These are phyloP conservation scores for Kazachstania sp. DNA, from an alignment of 1,139 yeast genomes.

Conservation along the genomic window DNA sequence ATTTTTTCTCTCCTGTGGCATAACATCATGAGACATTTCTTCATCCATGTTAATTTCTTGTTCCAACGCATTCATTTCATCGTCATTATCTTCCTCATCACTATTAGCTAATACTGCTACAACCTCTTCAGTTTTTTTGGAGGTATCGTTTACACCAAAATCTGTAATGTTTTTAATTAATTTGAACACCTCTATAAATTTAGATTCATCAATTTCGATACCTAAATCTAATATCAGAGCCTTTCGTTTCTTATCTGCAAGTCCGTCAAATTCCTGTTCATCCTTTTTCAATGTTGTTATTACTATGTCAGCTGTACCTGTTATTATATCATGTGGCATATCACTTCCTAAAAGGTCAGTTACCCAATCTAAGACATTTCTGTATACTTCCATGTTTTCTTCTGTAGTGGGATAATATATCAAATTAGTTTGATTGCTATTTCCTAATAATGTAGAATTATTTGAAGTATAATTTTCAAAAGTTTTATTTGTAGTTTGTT, in stretches of 20 bases:
- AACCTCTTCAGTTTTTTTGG: constrained; percentile 19
- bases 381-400: constrained; percentile 39
- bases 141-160: constrained; percentile 26
- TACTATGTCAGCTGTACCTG: constrained; percentile 56
- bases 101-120: constrained; percentile 18
- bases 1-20: constrained; percentile 22
- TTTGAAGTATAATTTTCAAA: constrained; percentile 6
- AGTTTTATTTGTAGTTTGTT: constrained; percentile 8
- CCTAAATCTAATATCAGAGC: constrained; percentile 44
- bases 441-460: constrained; percentile 28
- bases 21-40: constrained; percentile 24
- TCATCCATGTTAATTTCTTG: constrained; percentile 17
- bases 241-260: constrained; percentile 29
- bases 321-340: constrained; percentile 46
- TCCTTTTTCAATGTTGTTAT: constrained; percentile 46
- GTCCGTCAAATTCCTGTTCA: constrained; percentile 35
- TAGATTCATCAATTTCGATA: constrained; percentile 36
- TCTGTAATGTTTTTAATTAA: constrained; percentile 51
- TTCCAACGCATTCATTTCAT: constrained; percentile 33
- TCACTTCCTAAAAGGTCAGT: constrained; percentile 43
- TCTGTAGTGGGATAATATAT: constrained; percentile 46
- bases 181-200: constrained; percentile 46
- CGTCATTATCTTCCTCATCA: constrained; percentile 11
- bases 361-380: constrained; percentile 43
- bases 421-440: constrained; percentile 34